These are phyloP conservation scores for Pseudognaphalium luteoalbum DNA, from an alignment of 129 eudicot genomes.

Conservation along the genomic window DNA sequence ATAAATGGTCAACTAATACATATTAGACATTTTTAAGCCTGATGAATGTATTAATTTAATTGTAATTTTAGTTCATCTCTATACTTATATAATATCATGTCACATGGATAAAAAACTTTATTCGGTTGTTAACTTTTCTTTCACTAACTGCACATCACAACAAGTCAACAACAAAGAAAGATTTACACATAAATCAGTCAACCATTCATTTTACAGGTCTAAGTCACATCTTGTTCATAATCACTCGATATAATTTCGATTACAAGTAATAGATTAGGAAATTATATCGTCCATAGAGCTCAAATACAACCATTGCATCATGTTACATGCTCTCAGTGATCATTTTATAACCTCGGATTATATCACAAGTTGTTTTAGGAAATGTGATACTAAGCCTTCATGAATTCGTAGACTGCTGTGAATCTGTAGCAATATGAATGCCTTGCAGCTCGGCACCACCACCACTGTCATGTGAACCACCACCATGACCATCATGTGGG, in stretches of 20 bases:
- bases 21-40: neutral
- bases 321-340: conserved; percentile 12
- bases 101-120: neutral
- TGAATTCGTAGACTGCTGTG: conserved; percentile 2
- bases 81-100: neutral
- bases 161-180: neutral
- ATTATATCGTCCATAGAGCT: neutral
- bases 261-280: neutral
- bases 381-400: conserved; percentile 23
- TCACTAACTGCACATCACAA: neutral
- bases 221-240: conserved; percentile 7
- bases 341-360: neutral
- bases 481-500: conserved; percentile 2
- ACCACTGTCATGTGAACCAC: neutral
- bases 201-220: neutral
- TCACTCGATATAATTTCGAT: neutral
- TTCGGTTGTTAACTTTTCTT: neutral
- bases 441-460: conserved; percentile 30
- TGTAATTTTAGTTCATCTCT: neutral
- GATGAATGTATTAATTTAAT: too few species aligned
- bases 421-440: conserved; percentile 30
- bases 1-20: too few species aligned
- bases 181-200: neutral
- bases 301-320: neutral
- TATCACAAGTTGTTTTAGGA: conserved; percentile 1